Percentiles rank a stretch among this genome's conserved stretches.
Conservation (phyloP, 805 yeast species). For the Monosporozyma yasuniensis region DNA sequence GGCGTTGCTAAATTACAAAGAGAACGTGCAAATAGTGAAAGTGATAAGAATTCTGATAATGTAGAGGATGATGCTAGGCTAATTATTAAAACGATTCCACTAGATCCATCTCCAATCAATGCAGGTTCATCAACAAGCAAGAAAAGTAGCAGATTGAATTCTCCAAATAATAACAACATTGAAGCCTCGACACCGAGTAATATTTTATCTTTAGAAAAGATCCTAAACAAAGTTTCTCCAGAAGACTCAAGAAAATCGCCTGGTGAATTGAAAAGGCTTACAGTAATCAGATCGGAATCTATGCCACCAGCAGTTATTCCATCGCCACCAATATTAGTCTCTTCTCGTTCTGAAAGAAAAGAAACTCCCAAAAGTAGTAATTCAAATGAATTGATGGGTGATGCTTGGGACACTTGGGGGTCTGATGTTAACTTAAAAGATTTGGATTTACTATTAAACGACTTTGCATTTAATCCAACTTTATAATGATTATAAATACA, state of each 20-base stretch:
- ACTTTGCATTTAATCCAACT: slow-evolving; percentile 73
- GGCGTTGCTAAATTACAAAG: slow-evolving; percentile 64
- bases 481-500: slow-evolving; percentile 17
- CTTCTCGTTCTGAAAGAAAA: neutral
- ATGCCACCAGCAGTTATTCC: neutral
- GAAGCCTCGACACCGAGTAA: neutral
- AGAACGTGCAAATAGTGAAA: slow-evolving; percentile 15
- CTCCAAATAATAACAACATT: slow-evolving; percentile 9
- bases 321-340: neutral
- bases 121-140: slow-evolving; percentile 14
- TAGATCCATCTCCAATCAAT: slow-evolving; percentile 72
- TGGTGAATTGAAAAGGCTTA: neutral
- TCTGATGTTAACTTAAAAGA: slow-evolving; percentile 52
- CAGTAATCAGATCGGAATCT: neutral
- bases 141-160: slow-evolving; percentile 11
- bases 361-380: neutral
- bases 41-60: slow-evolving; percentile 11
- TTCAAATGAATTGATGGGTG: slow-evolving; percentile 11
- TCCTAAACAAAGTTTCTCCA: slow-evolving; percentile 2
- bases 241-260: neutral
- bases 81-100: slow-evolving; percentile 68
- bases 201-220: slow-evolving; percentile 2
- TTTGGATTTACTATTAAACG: slow-evolving; percentile 82
- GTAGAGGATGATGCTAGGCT: slow-evolving; percentile 47
- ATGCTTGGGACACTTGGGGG: slow-evolving; percentile 35